phyloP scores from a whole-genome alignment of 257 asterid species.

The Thymus mandschuricus region DNA sequence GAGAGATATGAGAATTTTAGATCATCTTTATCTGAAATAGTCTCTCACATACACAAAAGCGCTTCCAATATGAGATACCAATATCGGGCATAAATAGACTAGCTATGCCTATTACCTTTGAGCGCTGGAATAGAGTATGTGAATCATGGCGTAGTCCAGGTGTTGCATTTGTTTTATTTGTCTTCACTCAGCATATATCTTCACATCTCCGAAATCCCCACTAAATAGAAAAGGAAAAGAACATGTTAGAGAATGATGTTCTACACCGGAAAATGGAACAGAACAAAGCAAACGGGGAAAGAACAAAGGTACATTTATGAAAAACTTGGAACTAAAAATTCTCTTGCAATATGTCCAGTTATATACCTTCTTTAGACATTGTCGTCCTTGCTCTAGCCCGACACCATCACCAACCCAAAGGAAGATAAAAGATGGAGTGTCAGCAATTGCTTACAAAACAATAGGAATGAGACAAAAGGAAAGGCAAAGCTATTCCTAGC shows the following conservation, averaged over 20 bases:
- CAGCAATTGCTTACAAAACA: slow-evolving; percentile 84
- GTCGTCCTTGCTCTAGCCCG: too few relatives aligned
- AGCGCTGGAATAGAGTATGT: slow-evolving; percentile 91
- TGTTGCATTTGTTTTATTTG: slow-evolving; percentile 88
- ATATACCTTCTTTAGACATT: too few relatives aligned
- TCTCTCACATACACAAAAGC: neutral
- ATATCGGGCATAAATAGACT: slow-evolving; percentile 7
- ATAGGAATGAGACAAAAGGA: slow-evolving; percentile 5
- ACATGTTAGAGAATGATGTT: neutral
- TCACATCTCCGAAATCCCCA: slow-evolving; percentile 99
- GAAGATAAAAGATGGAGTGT: slow-evolving; percentile 97
- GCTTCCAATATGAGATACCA: slow-evolving; percentile 12
- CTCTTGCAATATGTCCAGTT: too few relatives aligned
- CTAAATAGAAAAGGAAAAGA: slow-evolving; percentile 45
- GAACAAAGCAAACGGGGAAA: neutral
- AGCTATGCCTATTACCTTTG: slow-evolving; percentile 62
- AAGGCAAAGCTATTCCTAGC: slow-evolving; percentile 25
- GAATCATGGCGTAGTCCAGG: slow-evolving; percentile 98
- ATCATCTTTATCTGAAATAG: slow-evolving; percentile 5
- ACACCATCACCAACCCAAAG: slow-evolving; percentile 99
- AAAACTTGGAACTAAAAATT: slow-evolving; percentile 24
- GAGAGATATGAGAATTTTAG: neutral
- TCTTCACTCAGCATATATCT: slow-evolving; percentile 99
- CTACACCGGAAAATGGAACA: slow-evolving; percentile 19
- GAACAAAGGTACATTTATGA: slow-evolving; percentile 6